Conservation (phyloP, 2,329 filamentous ascomycete genomes). For the Phaeosphaeria sp. region DNA sequence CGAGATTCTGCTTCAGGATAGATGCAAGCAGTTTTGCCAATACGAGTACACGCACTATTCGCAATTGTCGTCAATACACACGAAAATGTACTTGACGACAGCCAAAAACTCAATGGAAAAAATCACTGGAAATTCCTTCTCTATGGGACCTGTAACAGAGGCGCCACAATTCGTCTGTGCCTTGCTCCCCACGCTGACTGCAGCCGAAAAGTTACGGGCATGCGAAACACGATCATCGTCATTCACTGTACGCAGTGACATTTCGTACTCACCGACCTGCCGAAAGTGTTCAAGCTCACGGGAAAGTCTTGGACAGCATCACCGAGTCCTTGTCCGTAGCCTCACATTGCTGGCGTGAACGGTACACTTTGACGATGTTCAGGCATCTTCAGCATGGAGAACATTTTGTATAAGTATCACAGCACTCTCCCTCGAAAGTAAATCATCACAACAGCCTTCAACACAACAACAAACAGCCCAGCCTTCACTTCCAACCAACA, state of each 20-base stretch:
- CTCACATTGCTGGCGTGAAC: not conserved
- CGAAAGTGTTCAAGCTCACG: not conserved
- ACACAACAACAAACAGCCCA: slow-evolving; percentile 1
- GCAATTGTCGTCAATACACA: no score
- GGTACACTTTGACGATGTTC: not conserved
- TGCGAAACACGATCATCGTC: slow-evolving; percentile 2
- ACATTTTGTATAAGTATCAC: slow-evolving; percentile 6
- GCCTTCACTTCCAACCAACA: slow-evolving; percentile 1
- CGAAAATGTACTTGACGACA: no score
- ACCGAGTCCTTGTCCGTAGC: slow-evolving; percentile 2
- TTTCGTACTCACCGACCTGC: not conserved
- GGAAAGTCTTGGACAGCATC: not conserved
- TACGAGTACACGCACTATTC: not conserved
- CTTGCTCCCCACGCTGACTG: not conserved
- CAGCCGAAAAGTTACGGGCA: not conserved
- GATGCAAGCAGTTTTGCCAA: not conserved
- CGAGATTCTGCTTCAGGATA: not conserved
- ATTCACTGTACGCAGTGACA: not conserved
- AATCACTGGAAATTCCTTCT: no score
- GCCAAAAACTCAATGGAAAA: no score
- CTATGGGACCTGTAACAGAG: no score
- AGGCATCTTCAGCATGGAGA: not conserved
- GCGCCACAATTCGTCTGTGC: not conserved
- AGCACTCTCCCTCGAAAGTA: not conserved
- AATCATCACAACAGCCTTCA: slow-evolving; percentile 7